Conservation (phyloP, 2,329 filamentous ascomycete genomes). For the Trichoderma sp. region DNA sequence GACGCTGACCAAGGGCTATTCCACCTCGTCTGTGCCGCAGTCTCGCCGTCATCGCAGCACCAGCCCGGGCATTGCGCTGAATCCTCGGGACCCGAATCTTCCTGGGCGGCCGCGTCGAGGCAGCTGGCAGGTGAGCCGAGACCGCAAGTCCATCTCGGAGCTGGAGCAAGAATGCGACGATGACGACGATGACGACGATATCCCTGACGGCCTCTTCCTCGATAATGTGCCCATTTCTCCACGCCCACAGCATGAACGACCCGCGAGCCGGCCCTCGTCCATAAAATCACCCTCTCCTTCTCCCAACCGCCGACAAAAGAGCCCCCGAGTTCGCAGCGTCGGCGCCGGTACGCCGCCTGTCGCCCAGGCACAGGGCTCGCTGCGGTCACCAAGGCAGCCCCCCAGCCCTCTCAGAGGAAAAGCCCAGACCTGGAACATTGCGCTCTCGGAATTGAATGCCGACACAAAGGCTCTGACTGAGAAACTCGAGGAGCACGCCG, state of each 20-base stretch:
- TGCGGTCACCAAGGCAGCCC: conserved; percentile 55
- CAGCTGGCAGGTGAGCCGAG: conserved; percentile 71
- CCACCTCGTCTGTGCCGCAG: conserved; percentile 46
- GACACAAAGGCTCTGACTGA: conserved; percentile 77
- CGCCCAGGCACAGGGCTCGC: conserved; percentile 61
- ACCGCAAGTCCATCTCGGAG: conserved; percentile 69
- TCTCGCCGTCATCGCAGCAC: conserved; percentile 53
- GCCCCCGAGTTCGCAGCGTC: conserved; percentile 54
- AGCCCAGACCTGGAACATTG: conserved; percentile 75
- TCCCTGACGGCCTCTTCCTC: conserved; percentile 77
- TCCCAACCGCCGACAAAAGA: conserved; percentile 55
- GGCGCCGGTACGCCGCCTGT: conserved; percentile 68
- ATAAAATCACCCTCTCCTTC: conserved; percentile 49
- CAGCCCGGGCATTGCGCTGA: conserved; percentile 54
- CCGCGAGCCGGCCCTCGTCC: conserved; percentile 57
- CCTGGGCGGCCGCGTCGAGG: conserved; percentile 55
- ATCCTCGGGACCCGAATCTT: conserved; percentile 48
- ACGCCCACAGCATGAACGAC: conserved; percentile 61
- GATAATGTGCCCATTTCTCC: conserved; percentile 85
- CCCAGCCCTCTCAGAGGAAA: conserved; percentile 55
- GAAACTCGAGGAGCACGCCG: conserved; percentile 78
- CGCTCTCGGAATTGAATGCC: conserved; percentile 67
- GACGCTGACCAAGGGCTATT: conserved; percentile 37
- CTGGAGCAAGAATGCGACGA: conserved; percentile 77
- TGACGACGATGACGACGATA: conserved; percentile 74